Base-by-base conservation (phyloP, 805 yeast species). In the Metschnikowia henanensis region DNA sequence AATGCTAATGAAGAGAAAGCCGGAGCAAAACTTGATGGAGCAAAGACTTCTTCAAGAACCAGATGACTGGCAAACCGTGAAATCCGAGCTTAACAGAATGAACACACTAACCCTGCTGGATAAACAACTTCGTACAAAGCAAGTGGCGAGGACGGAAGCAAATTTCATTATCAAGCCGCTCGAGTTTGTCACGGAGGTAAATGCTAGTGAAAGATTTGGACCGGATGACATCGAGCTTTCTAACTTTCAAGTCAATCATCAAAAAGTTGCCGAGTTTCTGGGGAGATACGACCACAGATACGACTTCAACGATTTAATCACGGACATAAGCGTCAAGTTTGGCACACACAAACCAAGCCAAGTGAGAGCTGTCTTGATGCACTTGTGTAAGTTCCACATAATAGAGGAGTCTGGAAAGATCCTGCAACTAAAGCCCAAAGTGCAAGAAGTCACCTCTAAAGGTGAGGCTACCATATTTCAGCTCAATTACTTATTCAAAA, bases 401-500 rank as follows among this genome's bases (percentile, higher is more conserved):
- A 59, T 77, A 15, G 72, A 66, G 35, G 72, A 69, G 36, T 53
- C 62, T 13, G 62, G 58, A 18, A 61, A 61, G 35, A 68, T 70
- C 19, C 62, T 59, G 61, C 72, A 65, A 49, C 41, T 50, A 18
- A 72, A 70, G 30, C 72, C 73, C 4, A 72, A 70, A 46, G 58
- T 78, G 35, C 63, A 61, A 30, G 74, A 69, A 45, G 59, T 77
- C 3, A 63, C 79, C 59, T 58, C 57, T 45, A 66, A 66, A 45
- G 76, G 76, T 47, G 77, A 72, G 56, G 92, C 81, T 39, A 80
- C 75, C 41, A 64, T 88, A 1, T 84, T 78, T 52, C 95, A 89
- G 57, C 61, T 92, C 43, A 88, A 94, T 8, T 81, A 85, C 70
- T 64, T 89, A 17, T 86, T 89, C 61, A 81, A 82, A 48, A 77